Conservation (phyloP, 768 basidiomycete species). For the Megacollybia marginata region DNA sequence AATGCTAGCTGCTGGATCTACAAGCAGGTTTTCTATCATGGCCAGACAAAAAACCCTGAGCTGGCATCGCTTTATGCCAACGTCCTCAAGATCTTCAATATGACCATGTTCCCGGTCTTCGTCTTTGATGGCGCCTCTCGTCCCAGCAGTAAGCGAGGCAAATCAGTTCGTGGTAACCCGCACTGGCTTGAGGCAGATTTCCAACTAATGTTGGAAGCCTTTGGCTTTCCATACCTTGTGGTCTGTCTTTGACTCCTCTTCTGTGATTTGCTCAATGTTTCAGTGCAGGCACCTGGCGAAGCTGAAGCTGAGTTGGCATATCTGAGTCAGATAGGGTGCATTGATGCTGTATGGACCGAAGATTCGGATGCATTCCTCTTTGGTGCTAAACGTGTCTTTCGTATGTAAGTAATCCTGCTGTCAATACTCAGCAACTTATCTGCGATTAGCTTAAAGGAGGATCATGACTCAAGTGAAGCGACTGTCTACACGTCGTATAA, state of each 20-base stretch:
- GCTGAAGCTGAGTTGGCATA: constrained; percentile 47
- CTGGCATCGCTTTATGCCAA: constrained; percentile 35
- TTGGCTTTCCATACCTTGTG: constrained; percentile 29
- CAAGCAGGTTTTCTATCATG: constrained; percentile 19
- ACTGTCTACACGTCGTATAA: constrained; percentile 14
- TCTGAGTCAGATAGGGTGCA: constrained; percentile 30
- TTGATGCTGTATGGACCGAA: constrained; percentile 43
- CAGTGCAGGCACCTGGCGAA: constrained; percentile 42
- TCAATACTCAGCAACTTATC: too few relatives aligned
- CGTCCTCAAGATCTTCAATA: constrained; percentile 26
- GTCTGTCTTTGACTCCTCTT: constrained; percentile 5
- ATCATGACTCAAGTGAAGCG: constrained; percentile 41
- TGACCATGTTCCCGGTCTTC: constrained; percentile 35
- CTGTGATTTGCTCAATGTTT: not conserved
- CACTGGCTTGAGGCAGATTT: constrained; percentile 16
- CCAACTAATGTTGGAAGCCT: constrained; percentile 29
- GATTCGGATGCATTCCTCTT: constrained; percentile 45
- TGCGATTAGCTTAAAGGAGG: constrained; percentile 30
- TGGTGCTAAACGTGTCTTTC: constrained; percentile 32
- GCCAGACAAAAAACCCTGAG: constrained; percentile 28
- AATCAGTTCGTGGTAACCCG: constrained; percentile 17
- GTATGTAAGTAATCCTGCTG: constrained; percentile 24
- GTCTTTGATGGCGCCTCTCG: constrained; percentile 42
- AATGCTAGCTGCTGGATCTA: constrained; percentile 8
- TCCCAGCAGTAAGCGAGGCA: constrained; percentile 32